These are phyloP conservation scores for Metschnikowia corniflorae DNA, from an alignment of 805 yeast species.

Conservation along the genomic window DNA sequence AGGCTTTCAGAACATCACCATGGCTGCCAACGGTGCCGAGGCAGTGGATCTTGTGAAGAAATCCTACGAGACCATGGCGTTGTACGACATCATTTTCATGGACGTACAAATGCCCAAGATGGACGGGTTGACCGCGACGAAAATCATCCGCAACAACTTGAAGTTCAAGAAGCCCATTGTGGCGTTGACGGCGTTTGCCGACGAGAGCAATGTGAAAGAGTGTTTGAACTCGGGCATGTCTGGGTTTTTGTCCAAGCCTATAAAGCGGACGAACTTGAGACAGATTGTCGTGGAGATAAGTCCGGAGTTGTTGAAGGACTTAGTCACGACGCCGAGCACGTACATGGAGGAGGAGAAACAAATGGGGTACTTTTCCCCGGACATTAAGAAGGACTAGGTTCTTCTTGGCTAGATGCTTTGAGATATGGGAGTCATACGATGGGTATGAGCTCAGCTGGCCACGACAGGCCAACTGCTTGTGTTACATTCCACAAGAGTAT, in stretches of 20 bases:
- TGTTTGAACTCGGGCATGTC: constrained; percentile 91
- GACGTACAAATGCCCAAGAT: constrained; percentile 96
- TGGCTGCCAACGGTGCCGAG: constrained; percentile 90
- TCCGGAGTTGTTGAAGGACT: constrained; percentile 29
- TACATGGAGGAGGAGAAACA: constrained; percentile 10
- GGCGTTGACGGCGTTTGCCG: constrained; percentile 94
- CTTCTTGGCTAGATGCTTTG: too few relatives aligned
- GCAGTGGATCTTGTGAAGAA: constrained; percentile 68
- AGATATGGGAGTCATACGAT: too few relatives aligned
- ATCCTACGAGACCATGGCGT: constrained; percentile 36
- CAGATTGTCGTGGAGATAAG: constrained; percentile 51
- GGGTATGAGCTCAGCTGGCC: too few relatives aligned
- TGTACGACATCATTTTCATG: constrained; percentile 82
- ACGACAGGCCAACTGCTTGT: too few relatives aligned
- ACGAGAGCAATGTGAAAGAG: constrained; percentile 80
- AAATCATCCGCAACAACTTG: constrained; percentile 60
- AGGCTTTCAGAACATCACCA: constrained; percentile 64
- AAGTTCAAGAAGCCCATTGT: constrained; percentile 72
- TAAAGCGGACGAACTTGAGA: constrained; percentile 64
- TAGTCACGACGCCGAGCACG: constrained; percentile 31
- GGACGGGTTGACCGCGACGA: constrained; percentile 86
- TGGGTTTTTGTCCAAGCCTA: constrained; percentile 87
- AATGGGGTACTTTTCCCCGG: constrained; percentile 4
- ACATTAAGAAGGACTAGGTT: too few relatives aligned
- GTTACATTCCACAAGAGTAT: too few relatives aligned